These are phyloP conservation scores for Penicillium dipodomyicola DNA, from an alignment of 495 filamentous ascomycete species.

Conservation along the genomic window DNA sequence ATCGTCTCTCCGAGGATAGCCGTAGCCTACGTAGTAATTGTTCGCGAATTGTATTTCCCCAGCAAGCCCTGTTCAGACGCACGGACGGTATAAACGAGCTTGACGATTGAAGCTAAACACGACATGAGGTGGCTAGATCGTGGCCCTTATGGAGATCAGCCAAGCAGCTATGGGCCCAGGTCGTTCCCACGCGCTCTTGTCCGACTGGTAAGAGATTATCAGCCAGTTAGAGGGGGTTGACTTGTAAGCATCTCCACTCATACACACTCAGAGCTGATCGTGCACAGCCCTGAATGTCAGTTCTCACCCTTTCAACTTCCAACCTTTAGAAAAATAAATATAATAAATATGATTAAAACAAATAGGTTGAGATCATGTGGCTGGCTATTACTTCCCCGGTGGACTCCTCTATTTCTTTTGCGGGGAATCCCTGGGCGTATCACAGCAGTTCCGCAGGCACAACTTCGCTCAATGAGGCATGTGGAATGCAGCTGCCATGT, in stretches of 20 bases:
- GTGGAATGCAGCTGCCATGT: constrained; percentile 25
- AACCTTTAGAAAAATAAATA: too few species aligned
- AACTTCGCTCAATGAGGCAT: constrained; percentile 24
- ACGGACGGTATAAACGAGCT: constrained; percentile 25
- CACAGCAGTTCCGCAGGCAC: constrained; percentile 23
- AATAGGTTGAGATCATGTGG: constrained; percentile 11
- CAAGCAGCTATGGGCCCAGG: neutral
- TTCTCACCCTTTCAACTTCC: neutral
- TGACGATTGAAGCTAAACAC: constrained; percentile 23
- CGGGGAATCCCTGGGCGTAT: constrained; percentile 38
- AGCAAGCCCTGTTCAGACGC: constrained; percentile 18
- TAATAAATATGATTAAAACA: neutral
- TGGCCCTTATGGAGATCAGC: neutral
- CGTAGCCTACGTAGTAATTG: neutral
- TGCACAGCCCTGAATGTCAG: constrained; percentile 13
- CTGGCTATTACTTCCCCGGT: constrained; percentile 16
- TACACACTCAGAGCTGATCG: constrained; percentile 3
- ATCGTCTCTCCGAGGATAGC: constrained; percentile 2
- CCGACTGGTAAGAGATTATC: neutral
- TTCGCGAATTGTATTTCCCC: neutral
- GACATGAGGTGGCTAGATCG: constrained; percentile 24
- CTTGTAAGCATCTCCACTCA: constrained; percentile 6
- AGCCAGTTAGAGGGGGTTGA: constrained; percentile 4
- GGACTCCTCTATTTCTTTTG: constrained; percentile 21
- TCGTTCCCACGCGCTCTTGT: neutral